Conservation (phyloP, 345 rosid species). For the Euphorbia pulcherrima region DNA sequence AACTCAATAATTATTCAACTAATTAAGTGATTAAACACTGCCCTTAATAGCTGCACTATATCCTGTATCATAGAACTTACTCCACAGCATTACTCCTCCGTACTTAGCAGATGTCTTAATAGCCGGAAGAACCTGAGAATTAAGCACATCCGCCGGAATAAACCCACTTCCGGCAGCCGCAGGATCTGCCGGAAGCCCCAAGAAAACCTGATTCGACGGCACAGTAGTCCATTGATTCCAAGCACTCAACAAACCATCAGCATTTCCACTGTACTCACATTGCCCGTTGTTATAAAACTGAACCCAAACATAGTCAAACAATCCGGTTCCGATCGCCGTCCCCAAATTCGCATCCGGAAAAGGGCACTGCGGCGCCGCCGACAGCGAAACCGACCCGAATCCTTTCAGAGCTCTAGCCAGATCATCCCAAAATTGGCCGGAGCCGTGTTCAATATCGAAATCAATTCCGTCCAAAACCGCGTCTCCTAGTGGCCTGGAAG, state of each 20-base stretch:
- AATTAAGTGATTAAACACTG: conserved; percentile 5
- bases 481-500: conserved; percentile 20
- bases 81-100: conserved; percentile 27
- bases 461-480: conserved; percentile 20
- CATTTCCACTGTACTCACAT: conserved; percentile 9
- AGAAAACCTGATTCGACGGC: background rate
- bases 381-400: background rate
- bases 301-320: conserved; percentile 21
- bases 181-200: conserved; percentile 16
- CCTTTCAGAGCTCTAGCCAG: conserved; percentile 11
- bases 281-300: conserved; percentile 17
- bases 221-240: conserved; percentile 19
- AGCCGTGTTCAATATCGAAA: conserved; percentile 18
- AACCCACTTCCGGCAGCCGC: conserved; percentile 17
- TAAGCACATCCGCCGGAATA: conserved; percentile 16
- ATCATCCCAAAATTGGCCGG: conserved; percentile 12
- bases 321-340: conserved; percentile 10
- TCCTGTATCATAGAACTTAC: conserved; percentile 18
- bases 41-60: conserved; percentile 17
- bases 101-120: conserved; percentile 16
- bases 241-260: background rate
- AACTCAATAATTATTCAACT: background rate
- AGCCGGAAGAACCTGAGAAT: conserved; percentile 19
- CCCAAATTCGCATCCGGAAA: conserved; percentile 13
- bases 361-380: conserved; percentile 24